Evolutionary conservation across 2,329 filamentous ascomycete genomes (phyloP), one percentile per base, ranked within the genome.

Genomic region (Verruconis gallopava): DNA sequence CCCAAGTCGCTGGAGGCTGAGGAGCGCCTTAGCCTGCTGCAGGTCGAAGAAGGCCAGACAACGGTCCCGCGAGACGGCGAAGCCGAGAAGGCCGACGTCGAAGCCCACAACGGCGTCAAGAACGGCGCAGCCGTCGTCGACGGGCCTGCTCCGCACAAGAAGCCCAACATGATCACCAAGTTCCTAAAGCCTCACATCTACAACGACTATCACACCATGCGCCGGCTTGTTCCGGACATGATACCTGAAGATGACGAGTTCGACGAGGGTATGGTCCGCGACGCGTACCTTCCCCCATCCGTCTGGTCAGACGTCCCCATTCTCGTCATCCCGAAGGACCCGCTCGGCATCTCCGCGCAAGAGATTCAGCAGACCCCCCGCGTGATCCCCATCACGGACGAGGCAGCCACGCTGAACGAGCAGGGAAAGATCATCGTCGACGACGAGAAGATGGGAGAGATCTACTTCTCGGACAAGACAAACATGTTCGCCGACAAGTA

Each of bases 211-310:
- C 45, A 42, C 9, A 51, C 60, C 4, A 54, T 56, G 21, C 44
- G 46, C n/a, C 48, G 50, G 1, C 53, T 62, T 18, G 40, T 54
- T 53, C 52, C 58, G 57, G 51, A 51, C 55, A 51, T 60, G 44
- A 52, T 60, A 42, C 51, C 53, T 20, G 44, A 54, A 18, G 46
- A 45, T 44, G 1, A 55, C 48, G 14, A 47, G 48, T n/a, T 56
- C 53, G 40, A 52, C 52, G 5, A 45, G 12, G 36, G 50, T 25
- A 48, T 65, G 25, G 55, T 56, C 30, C 56, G 60, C 43, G 57
- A 62, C 33, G 66, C 65, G 3, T 69, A 59, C 49, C 55, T 62
- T 38, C 60, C 65, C 38, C 66, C 65, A 2, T 62, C 61, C 0
- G 56, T 69, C 25, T 66, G 35, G 32, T 18, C 19, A 17, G 38